These are phyloP conservation scores for Boletus rubroflammeus DNA, from an alignment of 768 basidiomycete species.

Conservation along the genomic window DNA sequence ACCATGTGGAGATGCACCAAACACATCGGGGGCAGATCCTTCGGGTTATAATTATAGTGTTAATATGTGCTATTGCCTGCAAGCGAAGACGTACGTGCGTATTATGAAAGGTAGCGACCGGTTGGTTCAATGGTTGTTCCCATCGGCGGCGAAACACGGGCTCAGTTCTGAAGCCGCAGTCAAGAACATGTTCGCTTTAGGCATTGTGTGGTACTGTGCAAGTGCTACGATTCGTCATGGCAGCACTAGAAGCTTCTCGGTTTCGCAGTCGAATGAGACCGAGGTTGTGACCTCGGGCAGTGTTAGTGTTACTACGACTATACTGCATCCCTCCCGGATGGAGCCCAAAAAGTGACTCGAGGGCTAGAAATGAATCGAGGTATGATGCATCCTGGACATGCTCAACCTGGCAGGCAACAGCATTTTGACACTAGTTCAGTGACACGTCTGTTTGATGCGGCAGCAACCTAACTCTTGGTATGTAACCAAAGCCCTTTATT, in stretches of 20 bases:
- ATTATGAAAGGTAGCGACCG: not conserved
- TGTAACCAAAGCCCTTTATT: not conserved
- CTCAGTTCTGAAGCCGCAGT: not conserved
- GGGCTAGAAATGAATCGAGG: not conserved
- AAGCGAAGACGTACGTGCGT: constrained; percentile 2
- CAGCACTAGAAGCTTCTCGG: not conserved
- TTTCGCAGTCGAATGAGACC: not conserved
- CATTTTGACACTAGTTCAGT: not conserved
- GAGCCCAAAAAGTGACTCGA: not conserved
- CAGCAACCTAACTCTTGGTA: not conserved
- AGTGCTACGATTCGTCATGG: not conserved
- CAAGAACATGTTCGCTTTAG: constrained; percentile 8
- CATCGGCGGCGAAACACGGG: constrained; percentile 13
- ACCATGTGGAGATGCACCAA: constrained; percentile 1
- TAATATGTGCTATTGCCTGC: not conserved
- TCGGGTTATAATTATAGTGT: not conserved
- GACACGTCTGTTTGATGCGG: not conserved
- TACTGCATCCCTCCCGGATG: not conserved
- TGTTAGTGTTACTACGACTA: not conserved
- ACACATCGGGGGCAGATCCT: not conserved
- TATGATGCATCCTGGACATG: no score
- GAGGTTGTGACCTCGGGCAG: not conserved
- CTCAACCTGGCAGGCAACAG: not conserved
- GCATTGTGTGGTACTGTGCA: not conserved
- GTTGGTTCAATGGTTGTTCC: not conserved